phyloP scores from a whole-genome alignment of 495 filamentous ascomycete species.

The Trichoderma gamsii region DNA sequence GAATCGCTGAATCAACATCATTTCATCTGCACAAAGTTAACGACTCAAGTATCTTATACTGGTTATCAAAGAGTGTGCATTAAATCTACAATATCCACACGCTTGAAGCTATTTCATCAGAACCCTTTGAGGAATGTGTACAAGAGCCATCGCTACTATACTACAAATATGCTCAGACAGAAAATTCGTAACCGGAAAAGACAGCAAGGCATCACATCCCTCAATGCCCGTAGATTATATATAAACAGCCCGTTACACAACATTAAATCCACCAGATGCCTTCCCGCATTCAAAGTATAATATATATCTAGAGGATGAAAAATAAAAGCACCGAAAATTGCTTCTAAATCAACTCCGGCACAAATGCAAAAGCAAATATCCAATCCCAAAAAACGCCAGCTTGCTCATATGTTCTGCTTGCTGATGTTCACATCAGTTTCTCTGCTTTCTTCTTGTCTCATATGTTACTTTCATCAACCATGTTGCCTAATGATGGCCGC shows the following conservation, averaged over 20 bases:
- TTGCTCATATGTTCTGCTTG: background rate
- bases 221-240: background rate
- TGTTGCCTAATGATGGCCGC: background rate
- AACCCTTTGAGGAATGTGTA: background rate
- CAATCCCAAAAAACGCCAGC: constrained; percentile 10
- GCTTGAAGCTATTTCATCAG: background rate
- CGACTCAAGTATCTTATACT: background rate
- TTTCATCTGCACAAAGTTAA: background rate
- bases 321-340: background rate
- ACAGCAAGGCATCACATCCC: background rate
- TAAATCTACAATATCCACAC: background rate
- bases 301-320: background rate
- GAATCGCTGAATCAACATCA: background rate
- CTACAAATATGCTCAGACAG: background rate
- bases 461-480: background rate
- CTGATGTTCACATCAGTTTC: background rate
- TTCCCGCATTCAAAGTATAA: background rate
- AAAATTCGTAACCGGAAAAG: background rate
- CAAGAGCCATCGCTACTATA: background rate
- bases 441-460: background rate
- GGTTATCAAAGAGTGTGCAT: background rate
- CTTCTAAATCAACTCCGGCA: constrained; percentile 1
- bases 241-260: background rate
- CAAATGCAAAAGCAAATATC: background rate
- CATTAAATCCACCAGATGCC: background rate